Evolutionary conservation across 140 eudicot species (phyloP).

Genomic region (Stevia rebaudiana): DNA sequence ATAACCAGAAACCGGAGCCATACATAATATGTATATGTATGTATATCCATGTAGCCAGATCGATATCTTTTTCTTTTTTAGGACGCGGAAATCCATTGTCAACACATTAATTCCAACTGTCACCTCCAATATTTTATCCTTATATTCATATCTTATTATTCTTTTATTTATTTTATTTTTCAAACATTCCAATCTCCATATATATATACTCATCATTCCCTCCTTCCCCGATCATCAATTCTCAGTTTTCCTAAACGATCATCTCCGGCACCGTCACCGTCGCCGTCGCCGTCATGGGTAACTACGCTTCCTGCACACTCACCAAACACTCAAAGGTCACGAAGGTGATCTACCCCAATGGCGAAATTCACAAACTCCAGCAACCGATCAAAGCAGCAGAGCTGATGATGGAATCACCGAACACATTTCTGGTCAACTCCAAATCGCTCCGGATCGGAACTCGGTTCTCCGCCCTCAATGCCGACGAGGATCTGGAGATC

Average conservation of each 20-base stretch:
- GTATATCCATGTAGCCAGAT: no score
- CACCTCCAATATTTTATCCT: constrained; percentile 21
- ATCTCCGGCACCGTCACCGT: neutral
- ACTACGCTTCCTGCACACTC: constrained; percentile 55
- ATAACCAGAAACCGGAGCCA: no score
- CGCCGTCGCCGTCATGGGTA: constrained; percentile 37
- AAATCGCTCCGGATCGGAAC: constrained; percentile 44
- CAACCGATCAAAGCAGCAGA: constrained; percentile 56
- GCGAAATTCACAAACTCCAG: constrained; percentile 41
- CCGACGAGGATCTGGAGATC: constrained; percentile 58
- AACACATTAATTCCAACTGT: constrained; percentile 37
- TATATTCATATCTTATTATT: neutral
- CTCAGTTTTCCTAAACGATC: neutral
- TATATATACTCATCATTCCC: constrained; percentile 21
- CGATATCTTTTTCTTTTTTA: neutral
- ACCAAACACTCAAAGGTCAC: constrained; percentile 33
- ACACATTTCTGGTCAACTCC: constrained; percentile 44
- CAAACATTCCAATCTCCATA: constrained; percentile 25
- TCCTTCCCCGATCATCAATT: constrained; percentile 4
- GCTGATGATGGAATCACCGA: constrained; percentile 55
- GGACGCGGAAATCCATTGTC: constrained; percentile 34
- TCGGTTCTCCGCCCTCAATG: constrained; percentile 51
- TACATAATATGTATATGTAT: no score
- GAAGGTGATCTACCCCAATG: constrained; percentile 42
- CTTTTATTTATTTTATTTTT: neutral